These are phyloP conservation scores for Logfia minima DNA, from an alignment of 129 eudicot species.

Conservation along the genomic window DNA sequence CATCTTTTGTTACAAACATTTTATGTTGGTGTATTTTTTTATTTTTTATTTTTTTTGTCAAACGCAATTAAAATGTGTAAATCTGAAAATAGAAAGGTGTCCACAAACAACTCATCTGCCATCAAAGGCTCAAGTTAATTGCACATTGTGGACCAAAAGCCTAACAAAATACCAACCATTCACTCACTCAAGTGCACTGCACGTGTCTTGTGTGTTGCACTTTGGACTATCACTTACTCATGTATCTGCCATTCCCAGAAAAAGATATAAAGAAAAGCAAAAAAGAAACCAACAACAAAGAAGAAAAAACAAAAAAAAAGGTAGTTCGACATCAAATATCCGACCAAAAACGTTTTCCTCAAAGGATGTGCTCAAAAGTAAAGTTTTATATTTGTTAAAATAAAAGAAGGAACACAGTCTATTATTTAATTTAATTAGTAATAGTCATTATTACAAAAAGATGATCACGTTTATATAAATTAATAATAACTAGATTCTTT, in stretches of 20 bases:
- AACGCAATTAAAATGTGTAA: not conserved
- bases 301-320: not conserved
- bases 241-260: not conserved
- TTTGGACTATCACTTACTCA: not conserved
- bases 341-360: not conserved
- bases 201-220: not conserved
- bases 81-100: not conserved
- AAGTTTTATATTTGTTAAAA: too few relatives aligned
- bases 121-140: slow-evolving; percentile 17
- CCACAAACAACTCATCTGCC: slow-evolving; percentile 16
- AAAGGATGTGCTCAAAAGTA: not conserved
- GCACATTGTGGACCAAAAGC: not conserved
- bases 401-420: not conserved
- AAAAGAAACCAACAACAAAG: too few relatives aligned
- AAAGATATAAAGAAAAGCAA: too few relatives aligned
- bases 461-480: not conserved
- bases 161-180: not conserved
- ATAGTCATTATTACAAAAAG: not conserved
- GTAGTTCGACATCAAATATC: not conserved
- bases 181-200: not conserved
- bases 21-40: too few relatives aligned
- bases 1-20: too few relatives aligned
- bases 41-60: too few relatives aligned
- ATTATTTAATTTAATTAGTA: too few relatives aligned
- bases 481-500: too few relatives aligned